Percentiles rank a stretch among this genome's conserved stretches.
phyloP scores from a whole-genome alignment of 2,329 filamentous ascomycete species.

The Fusarium mexicanum region DNA sequence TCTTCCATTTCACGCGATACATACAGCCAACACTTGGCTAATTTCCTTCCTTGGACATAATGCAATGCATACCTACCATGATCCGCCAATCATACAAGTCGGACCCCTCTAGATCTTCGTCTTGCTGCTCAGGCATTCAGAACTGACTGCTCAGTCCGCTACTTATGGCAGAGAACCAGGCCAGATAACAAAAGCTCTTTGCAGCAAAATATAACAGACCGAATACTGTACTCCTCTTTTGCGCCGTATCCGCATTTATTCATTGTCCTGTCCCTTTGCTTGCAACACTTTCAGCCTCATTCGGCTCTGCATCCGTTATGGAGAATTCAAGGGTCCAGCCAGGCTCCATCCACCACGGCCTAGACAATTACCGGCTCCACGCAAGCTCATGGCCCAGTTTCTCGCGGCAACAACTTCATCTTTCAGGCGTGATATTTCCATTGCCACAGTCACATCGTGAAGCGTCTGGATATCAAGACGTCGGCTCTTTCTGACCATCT shows the following conservation, averaged over 20 bases:
- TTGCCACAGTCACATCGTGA: background rate
- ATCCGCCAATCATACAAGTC: constrained; percentile 9
- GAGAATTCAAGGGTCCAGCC: constrained; percentile 21
- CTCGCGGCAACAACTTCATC: constrained; percentile 1
- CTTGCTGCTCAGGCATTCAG: background rate
- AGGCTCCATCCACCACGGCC: constrained; percentile 15
- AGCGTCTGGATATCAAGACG: background rate
- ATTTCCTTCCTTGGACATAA: background rate
- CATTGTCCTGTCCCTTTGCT: background rate
- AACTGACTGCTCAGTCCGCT: background rate
- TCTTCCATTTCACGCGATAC: constrained; percentile 1
- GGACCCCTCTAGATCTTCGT: background rate
- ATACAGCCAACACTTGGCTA: background rate
- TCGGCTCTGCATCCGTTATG: constrained; percentile 16
- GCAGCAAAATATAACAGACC: background rate
- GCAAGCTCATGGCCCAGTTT: background rate
- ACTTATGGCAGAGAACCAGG: background rate
- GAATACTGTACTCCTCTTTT: background rate
- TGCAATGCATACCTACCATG: background rate
- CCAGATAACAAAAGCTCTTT: background rate
- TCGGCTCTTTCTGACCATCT: background rate
- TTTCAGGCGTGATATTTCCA: background rate
- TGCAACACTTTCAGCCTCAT: constrained; percentile 18
- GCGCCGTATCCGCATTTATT: background rate
- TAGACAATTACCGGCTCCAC: constrained; percentile 25